Conservation (phyloP, 495 filamentous ascomycete species). For the Aspergillus nanangensis region DNA sequence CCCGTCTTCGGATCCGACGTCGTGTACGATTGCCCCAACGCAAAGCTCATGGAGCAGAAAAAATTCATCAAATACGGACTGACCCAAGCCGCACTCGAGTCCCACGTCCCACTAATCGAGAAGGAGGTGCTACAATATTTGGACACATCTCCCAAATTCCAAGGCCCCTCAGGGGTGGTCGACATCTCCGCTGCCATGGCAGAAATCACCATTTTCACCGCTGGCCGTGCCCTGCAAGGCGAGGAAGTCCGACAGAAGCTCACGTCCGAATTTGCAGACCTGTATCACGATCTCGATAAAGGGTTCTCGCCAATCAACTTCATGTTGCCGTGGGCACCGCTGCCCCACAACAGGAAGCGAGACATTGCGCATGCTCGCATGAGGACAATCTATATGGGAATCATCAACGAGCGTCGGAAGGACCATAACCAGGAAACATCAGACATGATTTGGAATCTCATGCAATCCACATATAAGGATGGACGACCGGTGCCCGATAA, state of each 20-base stretch:
- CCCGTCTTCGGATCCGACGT: conserved; percentile 85
- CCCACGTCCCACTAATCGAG: conserved; percentile 74
- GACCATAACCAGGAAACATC: conserved; percentile 40
- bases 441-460: conserved; percentile 83
- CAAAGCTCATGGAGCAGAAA: conserved; percentile 83
- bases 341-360: conserved; percentile 76
- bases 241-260: conserved; percentile 74
- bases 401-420: conserved; percentile 59
- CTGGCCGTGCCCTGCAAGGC: conserved; percentile 74
- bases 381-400: conserved; percentile 72
- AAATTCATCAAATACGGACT: conserved; percentile 88
- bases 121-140: conserved; percentile 69
- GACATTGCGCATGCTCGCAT: conserved; percentile 72
- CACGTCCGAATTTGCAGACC: conserved; percentile 57
- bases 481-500: conserved; percentile 66
- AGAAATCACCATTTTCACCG: conserved; percentile 83
- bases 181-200: conserved; percentile 69
- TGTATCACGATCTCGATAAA: conserved; percentile 81
- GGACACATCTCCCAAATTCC: conserved; percentile 60
- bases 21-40: conserved; percentile 83
- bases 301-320: conserved; percentile 84
- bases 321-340: conserved; percentile 79
- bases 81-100: conserved; percentile 68
- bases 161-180: conserved; percentile 58
- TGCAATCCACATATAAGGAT: conserved; percentile 74